A percentile compares a stretch with the other conserved stretches of the same genome.
Evolutionary conservation across 768 basidiomycete species (phyloP).

Genomic region (Calocybe gangraenosa): DNA sequence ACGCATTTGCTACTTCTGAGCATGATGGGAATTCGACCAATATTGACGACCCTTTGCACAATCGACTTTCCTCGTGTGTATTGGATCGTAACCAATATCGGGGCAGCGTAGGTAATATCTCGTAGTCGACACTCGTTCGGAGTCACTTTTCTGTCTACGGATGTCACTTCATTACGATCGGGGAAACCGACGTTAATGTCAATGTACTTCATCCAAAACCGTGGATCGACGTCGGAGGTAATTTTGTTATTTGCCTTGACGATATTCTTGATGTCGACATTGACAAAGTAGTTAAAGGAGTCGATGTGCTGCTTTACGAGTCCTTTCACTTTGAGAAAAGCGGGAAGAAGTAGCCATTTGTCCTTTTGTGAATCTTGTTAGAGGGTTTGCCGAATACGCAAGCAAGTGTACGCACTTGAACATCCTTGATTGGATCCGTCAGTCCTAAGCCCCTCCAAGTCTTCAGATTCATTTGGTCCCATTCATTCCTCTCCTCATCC

Average conservation of each 20-base stretch:
- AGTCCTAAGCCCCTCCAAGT: slow-evolving; percentile 75
- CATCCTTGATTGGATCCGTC: slow-evolving; percentile 86
- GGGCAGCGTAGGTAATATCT: slow-evolving; percentile 92
- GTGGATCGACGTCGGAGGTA: slow-evolving; percentile 94
- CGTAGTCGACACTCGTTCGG: slow-evolving; percentile 97
- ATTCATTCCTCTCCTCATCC: slow-evolving; percentile 34
- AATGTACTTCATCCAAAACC: slow-evolving; percentile 94
- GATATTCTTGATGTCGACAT: slow-evolving; percentile 95
- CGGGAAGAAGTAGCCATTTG: slow-evolving; percentile 97
- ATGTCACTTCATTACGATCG: slow-evolving; percentile 78
- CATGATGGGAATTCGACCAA: slow-evolving; percentile 96
- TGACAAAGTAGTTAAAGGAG: slow-evolving; percentile 98
- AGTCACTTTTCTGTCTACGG: slow-evolving; percentile 79
- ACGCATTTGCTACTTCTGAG: slow-evolving; percentile 93
- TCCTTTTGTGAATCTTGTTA: slow-evolving; percentile 50
- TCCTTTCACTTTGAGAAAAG: slow-evolving; percentile 96
- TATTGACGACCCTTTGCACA: slow-evolving; percentile 81
- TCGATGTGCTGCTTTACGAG: slow-evolving; percentile 99
- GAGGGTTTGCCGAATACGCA: not conserved
- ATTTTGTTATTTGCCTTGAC: slow-evolving; percentile 91
- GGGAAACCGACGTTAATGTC: slow-evolving; percentile 94
- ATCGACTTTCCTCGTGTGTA: slow-evolving; percentile 91
- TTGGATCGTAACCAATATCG: slow-evolving; percentile 90
- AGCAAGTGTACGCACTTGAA: slow-evolving; percentile 62
- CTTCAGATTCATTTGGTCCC: slow-evolving; percentile 53